Evolutionary conservation across 106 monocot species (phyloP), one percentile per base, ranked within the genome.

Genomic region (Agapanthus africanus): DNA sequence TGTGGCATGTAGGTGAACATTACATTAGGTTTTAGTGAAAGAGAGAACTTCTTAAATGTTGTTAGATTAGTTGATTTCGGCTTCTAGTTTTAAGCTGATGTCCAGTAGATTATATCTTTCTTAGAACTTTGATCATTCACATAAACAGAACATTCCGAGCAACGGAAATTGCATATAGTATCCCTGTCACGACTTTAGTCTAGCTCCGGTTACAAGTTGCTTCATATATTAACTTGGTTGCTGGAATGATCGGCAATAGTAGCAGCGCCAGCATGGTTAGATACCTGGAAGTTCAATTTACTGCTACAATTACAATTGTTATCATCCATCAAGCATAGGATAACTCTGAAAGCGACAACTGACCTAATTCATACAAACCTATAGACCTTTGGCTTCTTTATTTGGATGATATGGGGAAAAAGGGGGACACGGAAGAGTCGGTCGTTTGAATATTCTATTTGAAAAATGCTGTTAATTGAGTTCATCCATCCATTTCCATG

Each of bases 311-410:
- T 57, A 57, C 13, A 14, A 44, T n/a, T n/a, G 44, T 50, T 27
- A 57, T 31, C 31, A n/a, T n/a, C n/a, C n/a, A n/a, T n/a, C n/a
- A 31, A 57, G 30, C 56, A 57, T 57, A 31, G 56, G 30, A 57
- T 57, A 57, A 57, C 31, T 57, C 27, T 57, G 56, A 57, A 57
- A 57, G 16, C 5, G 27, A 57, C 56, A 13, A 57, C 56, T 30
- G 30, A 57, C 56, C 56, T 57, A 57, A 8, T 57, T 57, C 56
- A 28, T 57, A 13, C 30, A 57, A 57, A 27, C 27, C 30, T 57
- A 31, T 30, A 30, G 30, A 14, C 56, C 30, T 57, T 57, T 14
- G 10, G 6, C 56, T 57, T 30, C 27, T 31, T 26, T 7, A 57
- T 57, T 57, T 57, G 56, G 30, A 57, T 57, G 56, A 1, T 30